Conservation (phyloP, 495 filamentous ascomycete genomes). For the Aspergillus sclerotiicarbonarius region DNA sequence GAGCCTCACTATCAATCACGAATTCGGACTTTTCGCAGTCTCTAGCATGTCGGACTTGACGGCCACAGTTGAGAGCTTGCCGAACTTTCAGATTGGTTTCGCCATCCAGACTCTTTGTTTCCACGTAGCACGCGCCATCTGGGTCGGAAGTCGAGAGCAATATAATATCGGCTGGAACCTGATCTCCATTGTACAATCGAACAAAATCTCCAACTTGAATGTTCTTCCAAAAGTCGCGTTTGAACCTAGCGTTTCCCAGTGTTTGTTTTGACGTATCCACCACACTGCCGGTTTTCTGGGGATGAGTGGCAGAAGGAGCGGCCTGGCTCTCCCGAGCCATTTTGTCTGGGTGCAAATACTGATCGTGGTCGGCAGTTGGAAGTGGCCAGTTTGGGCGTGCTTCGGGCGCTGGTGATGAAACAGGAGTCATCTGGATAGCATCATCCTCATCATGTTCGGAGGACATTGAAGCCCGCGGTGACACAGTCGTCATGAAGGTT, state of each 20-base stretch:
- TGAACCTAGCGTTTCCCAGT: slow-evolving; percentile 71
- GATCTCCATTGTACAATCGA: slow-evolving; percentile 93
- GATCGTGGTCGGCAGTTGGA: slow-evolving; percentile 20
- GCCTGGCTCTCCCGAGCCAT: slow-evolving; percentile 30
- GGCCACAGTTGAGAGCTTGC: slow-evolving; percentile 82
- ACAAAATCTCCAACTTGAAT: slow-evolving; percentile 96
- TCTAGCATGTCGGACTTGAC: slow-evolving; percentile 78
- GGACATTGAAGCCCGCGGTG: slow-evolving; percentile 59
- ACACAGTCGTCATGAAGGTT: slow-evolving; percentile 63
- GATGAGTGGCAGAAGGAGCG: slow-evolving; percentile 19
- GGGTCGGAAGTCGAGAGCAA: slow-evolving; percentile 94
- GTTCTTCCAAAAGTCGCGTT: slow-evolving; percentile 92
- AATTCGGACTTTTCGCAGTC: slow-evolving; percentile 91
- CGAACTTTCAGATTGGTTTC: slow-evolving; percentile 98
- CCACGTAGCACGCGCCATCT: slow-evolving; percentile 94
- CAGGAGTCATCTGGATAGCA: slow-evolving; percentile 91
- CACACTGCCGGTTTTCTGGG: slow-evolving; percentile 61
- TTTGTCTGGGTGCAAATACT: slow-evolving; percentile 36
- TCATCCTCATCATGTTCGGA: slow-evolving; percentile 56
- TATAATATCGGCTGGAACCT: slow-evolving; percentile 91
- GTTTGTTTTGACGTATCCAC: slow-evolving; percentile 58
- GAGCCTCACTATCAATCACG: slow-evolving; percentile 83
- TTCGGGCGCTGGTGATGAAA: slow-evolving; percentile 74
- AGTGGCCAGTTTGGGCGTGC: slow-evolving; percentile 39
- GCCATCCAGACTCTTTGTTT: slow-evolving; percentile 97